These are phyloP conservation scores for Pseudozyma flocculosa DNA, from an alignment of 1,284 basidiomycete genomes.

Conservation along the genomic window DNA sequence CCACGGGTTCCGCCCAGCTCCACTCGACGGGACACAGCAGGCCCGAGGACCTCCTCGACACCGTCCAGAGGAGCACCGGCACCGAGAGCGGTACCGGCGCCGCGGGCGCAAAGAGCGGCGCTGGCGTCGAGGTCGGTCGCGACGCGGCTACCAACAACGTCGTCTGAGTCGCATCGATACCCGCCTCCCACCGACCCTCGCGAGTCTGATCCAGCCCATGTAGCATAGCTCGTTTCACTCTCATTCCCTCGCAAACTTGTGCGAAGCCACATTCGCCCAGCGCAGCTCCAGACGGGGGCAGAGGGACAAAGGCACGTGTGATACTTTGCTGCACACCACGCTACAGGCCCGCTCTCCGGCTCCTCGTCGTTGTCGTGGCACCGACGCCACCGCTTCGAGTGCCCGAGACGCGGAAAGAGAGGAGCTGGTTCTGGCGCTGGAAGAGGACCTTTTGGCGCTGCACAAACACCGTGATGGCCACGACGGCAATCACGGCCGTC, in stretches of 20 bases:
- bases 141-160: constrained; percentile 10
- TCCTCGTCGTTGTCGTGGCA: too few relatives aligned
- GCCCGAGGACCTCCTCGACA: constrained; percentile 12
- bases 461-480: constrained; percentile 17
- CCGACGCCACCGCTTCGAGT: too few relatives aligned
- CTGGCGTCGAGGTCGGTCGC: constrained; percentile 12
- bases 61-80: constrained; percentile 12
- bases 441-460: constrained; percentile 27
- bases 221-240: too few relatives aligned
- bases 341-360: too few relatives aligned
- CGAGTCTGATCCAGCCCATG: too few relatives aligned
- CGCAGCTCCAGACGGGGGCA: too few relatives aligned
- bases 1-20: not conserved
- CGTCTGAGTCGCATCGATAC: not conserved
- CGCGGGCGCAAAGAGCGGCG: not conserved
- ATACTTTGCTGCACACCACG: too few relatives aligned
- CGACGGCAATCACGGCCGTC: constrained; percentile 19
- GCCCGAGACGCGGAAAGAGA: constrained; percentile 14
- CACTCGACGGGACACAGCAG: constrained; percentile 5
- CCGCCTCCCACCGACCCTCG: too few relatives aligned
- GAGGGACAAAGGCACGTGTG: too few relatives aligned
- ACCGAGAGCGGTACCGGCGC: constrained; percentile 26
- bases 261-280: too few relatives aligned
- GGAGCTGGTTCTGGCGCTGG: constrained; percentile 12
- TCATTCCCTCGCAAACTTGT: too few relatives aligned